A percentile compares a stretch with the other conserved stretches of the same genome.
Conservation (phyloP, 805 yeast genomes). For the Ogataea glucozyma region DNA sequence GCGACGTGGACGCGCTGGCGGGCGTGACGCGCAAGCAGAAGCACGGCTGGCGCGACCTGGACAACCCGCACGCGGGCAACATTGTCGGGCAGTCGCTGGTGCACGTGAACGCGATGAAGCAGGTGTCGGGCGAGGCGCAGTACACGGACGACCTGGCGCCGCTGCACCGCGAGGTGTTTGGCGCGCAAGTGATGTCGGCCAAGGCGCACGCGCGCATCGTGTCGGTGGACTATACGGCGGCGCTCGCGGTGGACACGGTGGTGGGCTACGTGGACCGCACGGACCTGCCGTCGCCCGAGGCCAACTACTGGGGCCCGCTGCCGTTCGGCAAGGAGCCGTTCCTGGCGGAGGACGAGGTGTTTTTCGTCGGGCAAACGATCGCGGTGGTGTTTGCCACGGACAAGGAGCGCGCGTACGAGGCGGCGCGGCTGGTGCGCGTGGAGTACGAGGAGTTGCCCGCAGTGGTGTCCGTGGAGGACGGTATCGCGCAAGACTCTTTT, state of each 20-base stretch:
- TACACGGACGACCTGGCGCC: constrained; percentile 49
- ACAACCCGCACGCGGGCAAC: constrained; percentile 38
- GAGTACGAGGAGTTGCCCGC: constrained; percentile 44
- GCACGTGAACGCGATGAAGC: constrained; percentile 47
- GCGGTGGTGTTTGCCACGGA: constrained; percentile 42
- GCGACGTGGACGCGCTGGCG: constrained; percentile 34
- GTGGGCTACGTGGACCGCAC: constrained; percentile 43
- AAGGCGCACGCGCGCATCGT: constrained; percentile 45
- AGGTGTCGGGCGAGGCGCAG: constrained; percentile 48
- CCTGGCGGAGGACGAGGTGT: constrained; percentile 44
- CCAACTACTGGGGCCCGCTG: constrained; percentile 45
- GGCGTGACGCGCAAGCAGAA: constrained; percentile 42
- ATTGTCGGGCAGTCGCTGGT: constrained; percentile 44
- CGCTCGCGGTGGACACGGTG: constrained; percentile 41
- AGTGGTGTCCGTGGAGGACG: constrained; percentile 46
- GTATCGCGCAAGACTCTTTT: constrained; percentile 41
- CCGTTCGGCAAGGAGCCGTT: constrained; percentile 45
- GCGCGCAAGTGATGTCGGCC: constrained; percentile 44
- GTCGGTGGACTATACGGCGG: constrained; percentile 41
- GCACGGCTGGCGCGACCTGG: constrained; percentile 41
- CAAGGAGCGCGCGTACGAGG: constrained; percentile 43
- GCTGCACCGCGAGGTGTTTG: constrained; percentile 42
- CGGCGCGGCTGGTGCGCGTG: constrained; percentile 42
- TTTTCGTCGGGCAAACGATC: constrained; percentile 45
- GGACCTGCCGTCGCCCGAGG: constrained; percentile 40